These are phyloP conservation scores for Chalara sp. DNA, from an alignment of 2,329 filamentous ascomycete genomes.

Conservation along the genomic window DNA sequence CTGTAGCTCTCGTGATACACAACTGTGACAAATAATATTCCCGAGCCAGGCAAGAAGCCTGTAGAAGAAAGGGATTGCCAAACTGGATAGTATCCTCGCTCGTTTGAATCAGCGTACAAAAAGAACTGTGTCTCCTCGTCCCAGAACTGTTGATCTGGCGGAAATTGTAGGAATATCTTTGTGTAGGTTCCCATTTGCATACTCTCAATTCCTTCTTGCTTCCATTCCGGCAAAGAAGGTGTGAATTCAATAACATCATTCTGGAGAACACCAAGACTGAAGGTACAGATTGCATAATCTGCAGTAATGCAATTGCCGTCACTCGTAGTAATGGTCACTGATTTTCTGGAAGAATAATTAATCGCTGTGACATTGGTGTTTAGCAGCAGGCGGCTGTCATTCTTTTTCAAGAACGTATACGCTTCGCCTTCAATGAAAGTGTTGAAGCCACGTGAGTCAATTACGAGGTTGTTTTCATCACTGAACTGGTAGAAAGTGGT, in stretches of 20 bases:
- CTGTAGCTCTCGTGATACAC: conserved; percentile 48
- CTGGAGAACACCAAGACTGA: conserved; percentile 63
- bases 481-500: conserved; percentile 56
- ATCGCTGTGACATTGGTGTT: conserved; percentile 51
- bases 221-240: conserved; percentile 56
- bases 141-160: conserved; percentile 55
- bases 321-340: conserved; percentile 45
- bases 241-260: conserved; percentile 50
- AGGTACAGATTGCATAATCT: conserved; percentile 58
- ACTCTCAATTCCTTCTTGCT: conserved; percentile 53
- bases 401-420: conserved; percentile 44
- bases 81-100: conserved; percentile 41
- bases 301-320: conserved; percentile 49
- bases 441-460: conserved; percentile 56
- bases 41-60: conserved; percentile 53
- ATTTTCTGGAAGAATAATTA: conserved; percentile 39
- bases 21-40: conserved; percentile 61
- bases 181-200: conserved; percentile 68
- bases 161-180: conserved; percentile 65
- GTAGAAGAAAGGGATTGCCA: conserved; percentile 55
- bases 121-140: conserved; percentile 40
- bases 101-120: conserved; percentile 13
- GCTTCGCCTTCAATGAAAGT: conserved; percentile 50
- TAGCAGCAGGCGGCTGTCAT: conserved; percentile 51
- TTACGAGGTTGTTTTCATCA: conserved; percentile 54